Evolutionary conservation across 1,284 basidiomycete species (phyloP), one percentile per base, ranked within the genome.

Genomic region (Cutaneotrichosporon sp.): DNA sequence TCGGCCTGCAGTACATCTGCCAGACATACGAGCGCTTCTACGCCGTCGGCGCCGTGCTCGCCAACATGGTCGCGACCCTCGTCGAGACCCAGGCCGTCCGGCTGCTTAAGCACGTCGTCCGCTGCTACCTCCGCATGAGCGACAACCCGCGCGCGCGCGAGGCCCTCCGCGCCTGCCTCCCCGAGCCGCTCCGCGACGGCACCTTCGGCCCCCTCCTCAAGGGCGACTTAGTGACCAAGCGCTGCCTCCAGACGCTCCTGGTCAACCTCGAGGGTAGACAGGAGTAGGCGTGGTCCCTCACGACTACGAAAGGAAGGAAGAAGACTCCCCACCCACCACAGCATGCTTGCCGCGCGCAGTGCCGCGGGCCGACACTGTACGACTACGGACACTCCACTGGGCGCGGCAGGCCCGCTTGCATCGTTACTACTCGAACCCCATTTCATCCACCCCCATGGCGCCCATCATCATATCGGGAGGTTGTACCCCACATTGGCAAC

Each of bases 11-110:
- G 29, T 99, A 99, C 80, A 99, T 99, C 75, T 99, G 95, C 75
- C 95, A 99, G 81, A 99, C 97, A 18, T 99, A 99, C 79, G 97
- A 99, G 79, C 86, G 97, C 52, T 99, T 99, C 82, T 99, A 98
- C 78, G 97, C 97, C 16, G 97, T 99, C 56, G 95, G 95, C 11
- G 97, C 95, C 3, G 97, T 99, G 29, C 84, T 99, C 63, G 92
- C 91, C 83, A 98, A 98, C 80, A 99, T 99, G 97, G 97, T 99
- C 62, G 89, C 88, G 72, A 92, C 95, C 73, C 84, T 97, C 51
- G 92, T 97, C 57, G 97, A 99, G 81, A 97, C 90, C 3, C 97
- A 98, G 80, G 97, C 97, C 10, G 95, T 99, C 36, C 84, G 97
- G 69, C 82, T 99, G 58, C 83, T 99, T 70, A 99, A 99, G 81